These are phyloP conservation scores for Scheffersomyces lignicola DNA, from an alignment of 1,139 yeast species.

Conservation along the genomic window DNA sequence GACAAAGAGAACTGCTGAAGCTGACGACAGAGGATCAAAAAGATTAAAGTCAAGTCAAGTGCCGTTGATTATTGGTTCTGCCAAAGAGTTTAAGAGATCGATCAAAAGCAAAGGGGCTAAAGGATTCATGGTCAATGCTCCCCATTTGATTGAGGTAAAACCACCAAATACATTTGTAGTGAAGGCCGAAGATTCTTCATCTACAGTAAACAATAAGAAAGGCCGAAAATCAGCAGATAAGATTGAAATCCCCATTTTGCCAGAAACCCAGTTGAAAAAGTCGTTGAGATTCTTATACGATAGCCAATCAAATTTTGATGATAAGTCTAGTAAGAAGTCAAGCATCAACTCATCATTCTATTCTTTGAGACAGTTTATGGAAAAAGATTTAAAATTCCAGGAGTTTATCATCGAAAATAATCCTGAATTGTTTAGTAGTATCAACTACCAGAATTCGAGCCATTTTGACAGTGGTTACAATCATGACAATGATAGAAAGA, in stretches of 20 bases:
- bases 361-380: conserved; percentile 52
- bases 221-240: conserved; percentile 15
- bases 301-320: conserved; percentile 23
- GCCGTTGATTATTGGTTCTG: conserved; percentile 47
- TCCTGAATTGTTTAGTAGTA: conserved; percentile 16
- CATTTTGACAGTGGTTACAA: neutral
- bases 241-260: conserved; percentile 22
- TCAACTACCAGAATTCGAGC: conserved; percentile 1
- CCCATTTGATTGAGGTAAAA: conserved; percentile 35
- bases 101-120: conserved; percentile 45
- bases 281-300: conserved; percentile 20
- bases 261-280: conserved; percentile 28
- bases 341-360: conserved; percentile 43
- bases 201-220: conserved; percentile 15
- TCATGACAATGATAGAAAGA: conserved; percentile 15
- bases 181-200: conserved; percentile 13
- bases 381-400: conserved; percentile 47
- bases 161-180: conserved; percentile 24
- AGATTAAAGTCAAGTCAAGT: neutral
- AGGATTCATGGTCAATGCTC: conserved; percentile 50
- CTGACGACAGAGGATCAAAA: no score
- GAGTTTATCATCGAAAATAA: conserved; percentile 29
- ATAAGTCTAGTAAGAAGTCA: conserved; percentile 25
- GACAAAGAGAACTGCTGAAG: neutral
- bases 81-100: conserved; percentile 44